These are phyloP conservation scores for Syzygium jambos DNA, from an alignment of 345 rosid genomes.

Conservation along the genomic window DNA sequence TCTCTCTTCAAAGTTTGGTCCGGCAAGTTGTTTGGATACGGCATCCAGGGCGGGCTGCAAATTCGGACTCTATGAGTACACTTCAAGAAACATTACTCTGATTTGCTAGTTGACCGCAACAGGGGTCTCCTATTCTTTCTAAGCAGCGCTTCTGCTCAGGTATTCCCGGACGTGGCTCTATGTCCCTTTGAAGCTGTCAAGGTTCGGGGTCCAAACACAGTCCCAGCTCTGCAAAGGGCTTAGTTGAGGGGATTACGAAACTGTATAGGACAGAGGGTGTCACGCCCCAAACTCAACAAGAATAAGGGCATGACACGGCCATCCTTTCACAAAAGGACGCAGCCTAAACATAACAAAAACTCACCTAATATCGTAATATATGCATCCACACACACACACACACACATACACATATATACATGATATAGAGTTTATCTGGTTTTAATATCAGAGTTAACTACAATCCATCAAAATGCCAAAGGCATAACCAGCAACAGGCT, in stretches of 20 bases:
- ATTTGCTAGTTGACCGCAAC: constrained; percentile 24
- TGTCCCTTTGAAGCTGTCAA: constrained; percentile 66
- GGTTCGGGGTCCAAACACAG: constrained; percentile 57
- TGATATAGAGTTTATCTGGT: too few relatives aligned
- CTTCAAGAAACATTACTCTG: constrained; percentile 50
- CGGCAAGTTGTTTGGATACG: constrained; percentile 53
- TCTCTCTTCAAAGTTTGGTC: constrained; percentile 71
- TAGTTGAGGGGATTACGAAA: constrained; percentile 52
- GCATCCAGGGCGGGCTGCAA: constrained; percentile 62
- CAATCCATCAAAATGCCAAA: too few relatives aligned
- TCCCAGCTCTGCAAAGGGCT: constrained; percentile 46
- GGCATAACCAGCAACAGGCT: too few relatives aligned
- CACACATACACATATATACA: too few relatives aligned
- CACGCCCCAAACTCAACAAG: too few relatives aligned
- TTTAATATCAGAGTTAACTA: too few relatives aligned
- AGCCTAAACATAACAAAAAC: too few relatives aligned
- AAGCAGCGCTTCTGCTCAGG: constrained; percentile 64
- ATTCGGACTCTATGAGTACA: constrained; percentile 55
- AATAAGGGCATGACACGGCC: too few relatives aligned
- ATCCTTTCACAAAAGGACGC: too few relatives aligned
- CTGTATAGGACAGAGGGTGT: constrained; percentile 38
- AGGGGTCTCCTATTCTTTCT: constrained; percentile 38
- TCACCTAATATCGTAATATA: too few relatives aligned
- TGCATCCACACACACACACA: too few relatives aligned
- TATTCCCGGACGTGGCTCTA: constrained; percentile 58